Evolutionary conservation across 371 early-diverging fungal genomes (phyloP).

Genomic region (Circinella umbellata): DNA sequence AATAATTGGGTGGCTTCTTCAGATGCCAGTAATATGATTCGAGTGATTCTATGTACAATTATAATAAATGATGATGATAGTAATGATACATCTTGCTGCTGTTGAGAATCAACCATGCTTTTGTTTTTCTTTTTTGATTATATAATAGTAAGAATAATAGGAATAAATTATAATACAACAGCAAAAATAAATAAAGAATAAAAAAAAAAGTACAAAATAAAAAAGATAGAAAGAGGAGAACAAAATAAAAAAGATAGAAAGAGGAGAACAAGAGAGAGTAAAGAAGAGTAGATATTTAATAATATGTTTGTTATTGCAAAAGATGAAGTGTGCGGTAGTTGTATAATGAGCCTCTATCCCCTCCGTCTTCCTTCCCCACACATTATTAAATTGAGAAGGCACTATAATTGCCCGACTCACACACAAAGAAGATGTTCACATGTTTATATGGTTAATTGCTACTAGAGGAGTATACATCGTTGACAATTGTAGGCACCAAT

Average conservation of each 20-base stretch:
- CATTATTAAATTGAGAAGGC: not conserved
- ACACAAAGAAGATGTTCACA: not conserved
- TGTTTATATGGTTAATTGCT: not conserved
- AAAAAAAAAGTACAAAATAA: no score
- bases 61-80: not conserved
- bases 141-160: not conserved
- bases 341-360: no score
- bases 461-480: not conserved
- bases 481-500: constrained; percentile 4
- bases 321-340: no score
- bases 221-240: no score
- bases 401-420: constrained; percentile 1
- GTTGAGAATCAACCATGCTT: not conserved
- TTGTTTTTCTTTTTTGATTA: not conserved
- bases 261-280: no score
- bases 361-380: not conserved
- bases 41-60: constrained; percentile 1
- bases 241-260: no score
- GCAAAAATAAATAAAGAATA: no score
- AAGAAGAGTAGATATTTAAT: no score
- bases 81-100: not conserved
- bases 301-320: no score
- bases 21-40: not conserved
- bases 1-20: not conserved
- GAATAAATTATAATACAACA: no score